These are phyloP conservation scores for Botrytis fabae DNA, from an alignment of 2,329 filamentous ascomycete species.

Conservation along the genomic window DNA sequence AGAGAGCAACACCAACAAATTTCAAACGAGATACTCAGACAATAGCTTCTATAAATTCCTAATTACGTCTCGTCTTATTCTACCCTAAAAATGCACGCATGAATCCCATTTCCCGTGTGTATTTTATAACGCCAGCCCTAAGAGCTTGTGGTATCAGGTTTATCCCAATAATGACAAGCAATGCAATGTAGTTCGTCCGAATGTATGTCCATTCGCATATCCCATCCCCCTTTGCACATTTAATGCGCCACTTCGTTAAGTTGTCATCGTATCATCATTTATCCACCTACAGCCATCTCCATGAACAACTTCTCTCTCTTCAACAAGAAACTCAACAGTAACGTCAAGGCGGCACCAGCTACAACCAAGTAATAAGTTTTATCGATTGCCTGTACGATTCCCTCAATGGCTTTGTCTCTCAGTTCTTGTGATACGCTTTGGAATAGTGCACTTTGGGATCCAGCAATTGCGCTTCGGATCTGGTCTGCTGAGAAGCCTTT, in stretches of 20 bases:
- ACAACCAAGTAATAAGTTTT: conserved; percentile 37
- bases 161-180: not conserved
- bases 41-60: not conserved
- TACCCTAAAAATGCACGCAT: conserved; percentile 1
- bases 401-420: conserved; percentile 32
- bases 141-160: not conserved
- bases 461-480: conserved; percentile 34
- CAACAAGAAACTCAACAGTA: conserved; percentile 36
- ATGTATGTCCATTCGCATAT: not conserved
- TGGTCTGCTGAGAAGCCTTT: conserved; percentile 28
- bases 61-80: not conserved
- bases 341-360: conserved; percentile 34
- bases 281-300: conserved; percentile 21
- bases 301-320: conserved; percentile 34
- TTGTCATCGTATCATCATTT: not conserved
- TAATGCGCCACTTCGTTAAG: not conserved
- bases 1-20: not conserved
- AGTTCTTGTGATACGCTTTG: conserved; percentile 21
- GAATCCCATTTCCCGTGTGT: not conserved
- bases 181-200: not conserved
- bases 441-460: conserved; percentile 26
- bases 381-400: conserved; percentile 37
- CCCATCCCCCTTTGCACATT: not conserved
- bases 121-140: not conserved
- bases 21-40: not conserved